Percentiles rank a stretch among this genome's conserved stretches.
Evolutionary conservation across 2,329 filamentous ascomycete genomes (phyloP).

Genomic region (Monosporascus sp.): DNA sequence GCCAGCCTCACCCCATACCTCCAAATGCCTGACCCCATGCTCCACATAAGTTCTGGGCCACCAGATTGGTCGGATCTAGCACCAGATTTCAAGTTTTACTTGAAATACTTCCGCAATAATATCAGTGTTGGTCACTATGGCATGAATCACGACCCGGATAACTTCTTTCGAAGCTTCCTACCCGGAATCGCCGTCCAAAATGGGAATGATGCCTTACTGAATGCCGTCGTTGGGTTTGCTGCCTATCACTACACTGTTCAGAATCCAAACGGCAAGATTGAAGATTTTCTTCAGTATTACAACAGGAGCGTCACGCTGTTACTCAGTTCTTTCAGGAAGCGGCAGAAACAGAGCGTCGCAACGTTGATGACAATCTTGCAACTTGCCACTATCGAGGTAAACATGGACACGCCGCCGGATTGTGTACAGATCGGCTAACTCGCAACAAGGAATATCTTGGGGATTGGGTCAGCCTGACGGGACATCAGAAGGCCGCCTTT

Average conservation of each 20-base stretch:
- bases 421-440: conserved; percentile 5
- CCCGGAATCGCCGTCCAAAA: conserved; percentile 62
- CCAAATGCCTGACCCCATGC: conserved; percentile 24
- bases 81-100: conserved; percentile 68
- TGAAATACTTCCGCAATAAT: conserved; percentile 72
- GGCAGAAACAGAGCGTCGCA: conserved; percentile 64
- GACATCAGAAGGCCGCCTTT: conserved; percentile 85
- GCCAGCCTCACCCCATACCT: conserved; percentile 29
- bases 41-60: conserved; percentile 20
- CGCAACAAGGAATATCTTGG: conserved; percentile 75
- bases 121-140: conserved; percentile 81
- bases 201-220: conserved; percentile 70
- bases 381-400: conserved; percentile 86
- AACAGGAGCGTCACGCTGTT: conserved; percentile 79
- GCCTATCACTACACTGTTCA: conserved; percentile 78
- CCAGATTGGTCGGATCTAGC: conserved; percentile 54
- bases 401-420: conserved; percentile 12
- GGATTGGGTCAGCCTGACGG: conserved; percentile 90
- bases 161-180: conserved; percentile 69
- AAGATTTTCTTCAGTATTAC: conserved; percentile 83
- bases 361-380: conserved; percentile 86
- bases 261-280: conserved; percentile 65
- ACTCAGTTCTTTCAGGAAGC: conserved; percentile 63
- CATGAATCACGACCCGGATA: conserved; percentile 61
- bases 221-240: conserved; percentile 81